Conservation (phyloP, 2,329 filamentous ascomycete genomes). For the Xylariaceae sp. region DNA sequence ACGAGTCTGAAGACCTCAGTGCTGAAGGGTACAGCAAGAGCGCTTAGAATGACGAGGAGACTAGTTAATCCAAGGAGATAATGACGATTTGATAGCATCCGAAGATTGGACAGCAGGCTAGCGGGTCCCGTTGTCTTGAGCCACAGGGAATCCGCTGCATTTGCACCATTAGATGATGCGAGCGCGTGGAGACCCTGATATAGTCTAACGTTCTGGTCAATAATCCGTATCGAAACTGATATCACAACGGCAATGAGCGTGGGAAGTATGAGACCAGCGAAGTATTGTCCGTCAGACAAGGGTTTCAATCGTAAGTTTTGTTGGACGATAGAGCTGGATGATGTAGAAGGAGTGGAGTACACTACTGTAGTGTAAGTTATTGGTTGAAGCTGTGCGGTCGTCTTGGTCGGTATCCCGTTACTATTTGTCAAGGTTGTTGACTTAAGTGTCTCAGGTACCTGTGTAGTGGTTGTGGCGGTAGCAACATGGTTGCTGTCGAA, state of each 20-base stretch:
- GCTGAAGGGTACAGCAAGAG: conserved; percentile 36
- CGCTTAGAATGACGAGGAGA: conserved; percentile 31
- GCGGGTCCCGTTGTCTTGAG: conserved; percentile 38
- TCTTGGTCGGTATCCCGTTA: conserved; percentile 16
- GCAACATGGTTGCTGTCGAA: conserved; percentile 13
- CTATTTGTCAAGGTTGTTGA: conserved; percentile 15
- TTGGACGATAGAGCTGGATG: conserved; percentile 5
- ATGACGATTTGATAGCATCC: conserved; percentile 32
- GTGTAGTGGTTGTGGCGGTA: conserved; percentile 17
- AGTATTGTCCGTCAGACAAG: conserved; percentile 31
- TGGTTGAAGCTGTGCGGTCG: conserved; percentile 17
- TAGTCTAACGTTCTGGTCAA: conserved; percentile 35
- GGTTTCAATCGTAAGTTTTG: conserved; percentile 11
- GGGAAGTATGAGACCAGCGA: conserved; percentile 35
- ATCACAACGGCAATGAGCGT: conserved; percentile 32
- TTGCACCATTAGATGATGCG: conserved; percentile 32
- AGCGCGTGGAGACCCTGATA: conserved; percentile 42
- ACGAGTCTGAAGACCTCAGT: conserved; percentile 38
- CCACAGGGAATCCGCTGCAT: conserved; percentile 39
- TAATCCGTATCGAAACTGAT: conserved; percentile 34
- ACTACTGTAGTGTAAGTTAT: conserved; percentile 11
- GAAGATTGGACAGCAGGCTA: conserved; percentile 34
- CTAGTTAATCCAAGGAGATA: conserved; percentile 36
- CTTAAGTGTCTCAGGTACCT: conserved; percentile 12
- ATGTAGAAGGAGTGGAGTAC: conserved; percentile 13